phyloP scores from a whole-genome alignment of 139 green algal species.

The Chloropicon primus region DNA sequence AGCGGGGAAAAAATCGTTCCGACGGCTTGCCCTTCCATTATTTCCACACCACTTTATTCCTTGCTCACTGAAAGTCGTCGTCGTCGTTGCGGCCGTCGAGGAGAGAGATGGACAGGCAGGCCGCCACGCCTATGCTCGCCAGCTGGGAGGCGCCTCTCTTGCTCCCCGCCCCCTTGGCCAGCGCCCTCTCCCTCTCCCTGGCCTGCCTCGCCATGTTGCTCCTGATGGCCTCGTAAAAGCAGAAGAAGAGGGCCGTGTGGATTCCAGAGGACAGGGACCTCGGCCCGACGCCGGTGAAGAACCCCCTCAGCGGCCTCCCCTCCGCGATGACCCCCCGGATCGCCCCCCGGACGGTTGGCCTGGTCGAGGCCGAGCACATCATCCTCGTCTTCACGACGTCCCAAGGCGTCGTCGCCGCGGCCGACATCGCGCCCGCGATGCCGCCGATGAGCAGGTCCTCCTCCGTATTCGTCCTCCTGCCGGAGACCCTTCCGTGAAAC shows the following conservation, averaged over 20 bases:
- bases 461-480: background rate
- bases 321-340: background rate
- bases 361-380: constrained; percentile 55
- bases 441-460: constrained; percentile 72
- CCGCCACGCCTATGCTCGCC: background rate
- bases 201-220: background rate
- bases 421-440: constrained; percentile 56
- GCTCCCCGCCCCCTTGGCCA: background rate
- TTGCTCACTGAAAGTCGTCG: background rate
- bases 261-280: constrained; percentile 59
- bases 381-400: constrained; percentile 90
- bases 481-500: constrained; percentile 29
- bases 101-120: background rate
- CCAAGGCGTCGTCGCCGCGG: constrained; percentile 65
- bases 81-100: background rate
- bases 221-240: constrained; percentile 57
- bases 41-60: too few species aligned
- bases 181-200: background rate
- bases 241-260: constrained; percentile 76
- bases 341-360: constrained; percentile 35
- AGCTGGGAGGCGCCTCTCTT: background rate
- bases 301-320: background rate
- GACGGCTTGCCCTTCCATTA: too few species aligned
- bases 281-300: constrained; percentile 47
- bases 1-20: too few species aligned